Conservation (phyloP, 768 basidiomycete genomes). For the Tricholoma bakamatsutake region DNA sequence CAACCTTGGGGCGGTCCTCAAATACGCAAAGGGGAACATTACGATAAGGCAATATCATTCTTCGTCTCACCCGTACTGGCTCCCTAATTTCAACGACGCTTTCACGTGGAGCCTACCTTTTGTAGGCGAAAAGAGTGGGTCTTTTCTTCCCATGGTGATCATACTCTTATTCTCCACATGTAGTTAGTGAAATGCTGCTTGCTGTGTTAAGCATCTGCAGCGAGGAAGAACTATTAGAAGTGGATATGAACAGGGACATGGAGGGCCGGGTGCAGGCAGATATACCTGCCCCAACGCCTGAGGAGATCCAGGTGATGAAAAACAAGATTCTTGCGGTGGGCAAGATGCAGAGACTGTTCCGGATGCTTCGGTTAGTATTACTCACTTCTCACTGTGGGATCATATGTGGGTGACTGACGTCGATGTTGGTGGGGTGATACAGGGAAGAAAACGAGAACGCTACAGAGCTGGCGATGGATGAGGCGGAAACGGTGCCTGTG, state of each 20-base stretch:
- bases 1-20: constrained; percentile 95
- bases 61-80: constrained; percentile 85
- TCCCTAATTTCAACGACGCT: constrained; percentile 97
- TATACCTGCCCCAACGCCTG: constrained; percentile 23
- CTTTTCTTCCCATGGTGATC: not conserved
- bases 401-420: not conserved
- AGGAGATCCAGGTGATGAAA: constrained; percentile 63
- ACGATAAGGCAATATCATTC: constrained; percentile 87
- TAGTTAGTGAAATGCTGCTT: constrained; percentile 97
- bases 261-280: constrained; percentile 29
- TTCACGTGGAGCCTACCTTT: constrained; percentile 98
- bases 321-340: constrained; percentile 94
- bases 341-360: constrained; percentile 85
- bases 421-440: constrained; percentile 1
- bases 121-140: constrained; percentile 92
- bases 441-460: constrained; percentile 80
- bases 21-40: constrained; percentile 95
- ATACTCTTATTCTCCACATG: not conserved
- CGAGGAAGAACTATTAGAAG: constrained; percentile 81
- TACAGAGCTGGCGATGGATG: constrained; percentile 52
- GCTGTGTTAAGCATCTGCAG: constrained; percentile 92
- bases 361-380: constrained; percentile 70
- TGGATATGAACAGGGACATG: constrained; percentile 29
- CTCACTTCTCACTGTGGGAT: not conserved
- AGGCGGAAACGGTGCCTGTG: constrained; percentile 19